These are phyloP conservation scores for Vaucheria bursata DNA, from an alignment of 352 stramenopile genomes.

Conservation along the genomic window DNA sequence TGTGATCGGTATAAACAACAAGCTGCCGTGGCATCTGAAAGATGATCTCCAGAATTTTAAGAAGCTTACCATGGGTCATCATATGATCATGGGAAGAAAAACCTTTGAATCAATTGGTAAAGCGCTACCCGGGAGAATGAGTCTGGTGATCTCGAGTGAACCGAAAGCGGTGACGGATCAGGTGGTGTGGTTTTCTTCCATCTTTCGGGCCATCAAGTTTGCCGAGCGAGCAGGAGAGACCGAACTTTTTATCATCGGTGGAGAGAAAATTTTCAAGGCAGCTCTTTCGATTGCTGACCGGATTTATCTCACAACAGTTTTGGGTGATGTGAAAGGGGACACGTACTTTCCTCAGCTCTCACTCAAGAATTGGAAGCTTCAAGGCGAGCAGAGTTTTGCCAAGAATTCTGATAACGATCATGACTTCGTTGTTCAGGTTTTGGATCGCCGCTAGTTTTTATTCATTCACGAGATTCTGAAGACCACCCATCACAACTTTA, in stretches of 20 bases:
- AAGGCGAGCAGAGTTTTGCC: no score
- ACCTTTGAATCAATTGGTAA: constrained; percentile 97
- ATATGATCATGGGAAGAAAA: constrained; percentile 98
- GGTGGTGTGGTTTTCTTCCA: constrained; percentile 75
- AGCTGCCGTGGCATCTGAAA: constrained; percentile 84
- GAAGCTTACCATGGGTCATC: constrained; percentile 78
- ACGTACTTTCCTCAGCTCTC: no score
- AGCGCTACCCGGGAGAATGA: constrained; percentile 83
- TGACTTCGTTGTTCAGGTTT: no score
- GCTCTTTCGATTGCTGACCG: constrained; percentile 60
- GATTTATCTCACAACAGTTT: constrained; percentile 42
- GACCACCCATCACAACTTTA: no score
- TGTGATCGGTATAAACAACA: no score
- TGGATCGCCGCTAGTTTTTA: no score
- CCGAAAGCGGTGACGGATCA: constrained; percentile 53
- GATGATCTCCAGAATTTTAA: constrained; percentile 94
- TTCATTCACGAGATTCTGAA: no score
- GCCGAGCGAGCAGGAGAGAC: constrained; percentile 74
- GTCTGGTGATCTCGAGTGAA: constrained; percentile 86
- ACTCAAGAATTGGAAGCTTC: no score
- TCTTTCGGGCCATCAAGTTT: no score
- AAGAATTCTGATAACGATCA: no score
- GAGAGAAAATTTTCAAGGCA: constrained; percentile 82
- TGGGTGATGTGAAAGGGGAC: no score
- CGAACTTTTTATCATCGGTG: constrained; percentile 95